Evolutionary conservation across 2,329 filamentous ascomycete species (phyloP), one percentile per base, ranked within the genome.

Genomic region (Rugonectria rugulosa): DNA sequence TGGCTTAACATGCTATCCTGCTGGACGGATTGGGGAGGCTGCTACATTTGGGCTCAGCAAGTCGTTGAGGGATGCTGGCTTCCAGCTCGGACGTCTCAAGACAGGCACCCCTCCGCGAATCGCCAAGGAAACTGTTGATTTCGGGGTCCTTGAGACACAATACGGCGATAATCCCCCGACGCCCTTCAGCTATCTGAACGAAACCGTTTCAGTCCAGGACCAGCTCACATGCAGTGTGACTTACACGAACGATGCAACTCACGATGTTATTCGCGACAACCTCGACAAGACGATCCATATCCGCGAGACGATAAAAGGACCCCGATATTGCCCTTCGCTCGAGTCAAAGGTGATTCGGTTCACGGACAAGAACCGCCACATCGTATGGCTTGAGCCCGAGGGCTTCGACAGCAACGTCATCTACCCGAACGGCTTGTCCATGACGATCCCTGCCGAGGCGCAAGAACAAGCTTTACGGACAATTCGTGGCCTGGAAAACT

Each of bases 231-330:
- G 93, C 77, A 88, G 91, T 80, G 86, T 88, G 53, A 97, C 94
- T 2, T 86, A 93, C 69, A 99, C 95, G 20, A 98, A 97, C 69
- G 81, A 88, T 43, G 83, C 81, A 5, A 87, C 92, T 1, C 95
- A 99, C 74, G 85, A 90, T 14, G 84, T 99, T 44, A 89, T 97
- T 56, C 86, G 92, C 40, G 85, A 86, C 6, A 97, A 98, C 68
- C 84, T 99, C n/a, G 90, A 96, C 70, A 96, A 97, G 71, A 96
- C 92, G 1, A 90, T 99, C 29, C 95, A 99, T 70, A 98, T 99
- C 60, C 87, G 95, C 20, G 95, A 99, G 73, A 94, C 92, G 0
- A 91, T 99, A 47, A 95, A 92, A 68, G 95, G 95, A 0, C 95
- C 95, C 1, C 84, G 95, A 57, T 99, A 99, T 70, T 99, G 95